phyloP scores from a whole-genome alignment of 1,284 basidiomycete genomes.

The Schizophyllum amplum region DNA sequence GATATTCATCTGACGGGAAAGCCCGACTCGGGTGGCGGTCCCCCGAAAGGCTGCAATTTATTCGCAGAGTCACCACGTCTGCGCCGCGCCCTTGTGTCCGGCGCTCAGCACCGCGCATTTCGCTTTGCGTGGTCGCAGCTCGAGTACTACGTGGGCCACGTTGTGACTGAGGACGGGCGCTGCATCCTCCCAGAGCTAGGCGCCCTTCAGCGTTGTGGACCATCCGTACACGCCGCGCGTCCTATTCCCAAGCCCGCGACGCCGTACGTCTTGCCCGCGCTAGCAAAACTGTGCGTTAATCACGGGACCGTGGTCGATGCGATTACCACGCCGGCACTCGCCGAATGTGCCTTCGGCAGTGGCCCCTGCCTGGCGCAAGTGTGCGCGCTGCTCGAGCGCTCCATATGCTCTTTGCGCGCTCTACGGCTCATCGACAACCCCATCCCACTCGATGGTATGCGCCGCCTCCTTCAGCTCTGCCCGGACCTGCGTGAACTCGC shows the following conservation, averaged over 20 bases:
- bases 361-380: not conserved
- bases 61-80: not conserved
- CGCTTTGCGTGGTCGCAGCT: not conserved
- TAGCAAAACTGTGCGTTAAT: not conserved
- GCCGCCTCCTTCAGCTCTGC: not conserved
- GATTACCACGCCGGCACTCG: not conserved
- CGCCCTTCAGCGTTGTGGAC: not conserved
- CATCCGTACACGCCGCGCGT: not conserved
- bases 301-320: not conserved
- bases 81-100: not conserved
- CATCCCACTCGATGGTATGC: not conserved
- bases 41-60: not conserved
- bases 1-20: not conserved
- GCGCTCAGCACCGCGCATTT: not conserved
- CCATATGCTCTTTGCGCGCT: not conserved
- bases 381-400: not conserved
- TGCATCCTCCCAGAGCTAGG: not conserved
- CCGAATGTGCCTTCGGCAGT: not conserved
- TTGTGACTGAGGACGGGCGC: not conserved
- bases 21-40: not conserved
- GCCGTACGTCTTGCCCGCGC: not conserved
- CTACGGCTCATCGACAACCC: not conserved
- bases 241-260: not conserved
- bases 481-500: not conserved
- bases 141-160: not conserved